Percentiles rank a stretch among this genome's conserved stretches.
Conservation (phyloP, 805 yeast species). For the Yamadazyma olivae region DNA sequence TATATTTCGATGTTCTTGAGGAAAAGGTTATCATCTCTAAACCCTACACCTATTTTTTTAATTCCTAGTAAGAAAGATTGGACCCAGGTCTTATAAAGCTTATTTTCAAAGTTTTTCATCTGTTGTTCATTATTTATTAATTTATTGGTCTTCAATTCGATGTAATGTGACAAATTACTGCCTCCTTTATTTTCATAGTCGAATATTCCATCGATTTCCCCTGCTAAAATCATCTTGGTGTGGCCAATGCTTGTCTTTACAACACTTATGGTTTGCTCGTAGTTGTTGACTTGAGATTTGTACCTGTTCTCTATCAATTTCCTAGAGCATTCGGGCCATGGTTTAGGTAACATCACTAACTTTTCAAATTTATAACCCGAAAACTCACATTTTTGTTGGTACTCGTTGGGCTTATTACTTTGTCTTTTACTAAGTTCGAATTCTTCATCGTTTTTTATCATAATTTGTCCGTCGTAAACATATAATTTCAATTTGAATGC, state of each 20-base stretch:
- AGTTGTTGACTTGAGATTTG: constrained; percentile 59
- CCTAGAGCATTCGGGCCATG: constrained; percentile 70
- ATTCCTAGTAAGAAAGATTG: constrained; percentile 89
- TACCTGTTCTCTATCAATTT: constrained; percentile 63
- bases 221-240: constrained; percentile 67
- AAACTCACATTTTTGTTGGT: constrained; percentile 45
- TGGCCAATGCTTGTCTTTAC: constrained; percentile 83
- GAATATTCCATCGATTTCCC: constrained; percentile 90
- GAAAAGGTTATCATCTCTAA: constrained; percentile 69
- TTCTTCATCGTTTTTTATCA: constrained; percentile 52
- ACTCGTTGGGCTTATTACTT: constrained; percentile 19
- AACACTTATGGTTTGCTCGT: constrained; percentile 77
- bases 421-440: constrained; percentile 28
- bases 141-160: constrained; percentile 76
- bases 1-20: constrained; percentile 71
- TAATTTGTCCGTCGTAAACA: constrained; percentile 72
- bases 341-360: constrained; percentile 68
- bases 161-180: constrained; percentile 67
- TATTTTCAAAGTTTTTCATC: constrained; percentile 66
- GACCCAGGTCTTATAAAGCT: constrained; percentile 83
- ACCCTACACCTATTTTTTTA: constrained; percentile 79
- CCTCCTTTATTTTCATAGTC: constrained; percentile 53
- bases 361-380: constrained; percentile 87
- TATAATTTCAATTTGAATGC: constrained; percentile 63
- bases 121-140: constrained; percentile 54